Evolutionary conservation across 108 stramenopile species (phyloP).

Genomic region (Discostella pseudostelligera): DNA sequence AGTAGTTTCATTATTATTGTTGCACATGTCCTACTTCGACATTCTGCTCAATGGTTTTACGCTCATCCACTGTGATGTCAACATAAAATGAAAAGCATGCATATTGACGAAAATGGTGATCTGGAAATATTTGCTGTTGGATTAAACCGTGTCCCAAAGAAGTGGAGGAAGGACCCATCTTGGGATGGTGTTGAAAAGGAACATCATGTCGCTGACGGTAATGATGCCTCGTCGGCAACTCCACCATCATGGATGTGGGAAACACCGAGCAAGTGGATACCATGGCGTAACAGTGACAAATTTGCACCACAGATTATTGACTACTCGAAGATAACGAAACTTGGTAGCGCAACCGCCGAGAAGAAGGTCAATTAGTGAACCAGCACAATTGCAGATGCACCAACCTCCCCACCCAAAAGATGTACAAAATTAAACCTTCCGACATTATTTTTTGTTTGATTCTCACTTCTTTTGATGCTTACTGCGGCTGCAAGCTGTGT

Average conservation of each 20-base stretch:
- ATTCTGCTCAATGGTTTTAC: neutral
- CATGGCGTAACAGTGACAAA: constrained; percentile 29
- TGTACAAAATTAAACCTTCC: no score
- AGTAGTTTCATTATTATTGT: neutral
- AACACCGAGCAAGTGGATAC: constrained; percentile 56
- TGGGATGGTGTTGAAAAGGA: constrained; percentile 32
- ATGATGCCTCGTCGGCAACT: constrained; percentile 7
- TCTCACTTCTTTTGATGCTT: no score
- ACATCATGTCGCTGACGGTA: no score
- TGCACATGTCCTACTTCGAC: neutral
- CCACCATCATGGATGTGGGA: constrained; percentile 50
- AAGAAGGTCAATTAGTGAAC: no score
- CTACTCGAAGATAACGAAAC: constrained; percentile 28
- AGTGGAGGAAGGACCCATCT: constrained; percentile 49
- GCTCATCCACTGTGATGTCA: neutral
- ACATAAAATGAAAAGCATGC: constrained; percentile 1
- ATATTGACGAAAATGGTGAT: constrained; percentile 49
- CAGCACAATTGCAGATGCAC: no score
- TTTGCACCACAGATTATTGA: constrained; percentile 50
- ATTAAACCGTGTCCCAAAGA: constrained; percentile 55
- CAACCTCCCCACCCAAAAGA: no score
- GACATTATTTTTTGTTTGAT: no score
- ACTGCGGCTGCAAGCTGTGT: no score
- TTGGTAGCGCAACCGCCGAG: no score
- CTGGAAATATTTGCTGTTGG: constrained; percentile 60